Base-by-base conservation (phyloP, 805 yeast genomes). In the Monosporozyma unispora region DNA sequence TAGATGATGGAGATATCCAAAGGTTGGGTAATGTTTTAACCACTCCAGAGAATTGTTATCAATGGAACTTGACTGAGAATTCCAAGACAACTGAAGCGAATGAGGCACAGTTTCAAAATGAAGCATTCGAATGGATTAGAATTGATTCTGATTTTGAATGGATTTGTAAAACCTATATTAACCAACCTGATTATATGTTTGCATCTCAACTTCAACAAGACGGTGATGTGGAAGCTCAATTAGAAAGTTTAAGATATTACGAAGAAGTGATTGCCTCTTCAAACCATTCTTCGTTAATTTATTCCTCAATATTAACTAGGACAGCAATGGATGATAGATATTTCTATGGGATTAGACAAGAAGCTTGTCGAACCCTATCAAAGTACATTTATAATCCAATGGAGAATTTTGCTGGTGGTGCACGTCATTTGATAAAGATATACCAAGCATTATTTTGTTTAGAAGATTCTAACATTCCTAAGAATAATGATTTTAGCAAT, bases 141-240 rank as follows among this genome's bases (percentile, higher is more conserved):
- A 87, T 91, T n/a, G 99, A 93, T 68, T 90, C 97, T 0, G 99
- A 93, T 64, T 86, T 84, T 59, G 99, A 93, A 64, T 93, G 99
- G 99, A 84, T 93, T 46, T 87, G 95, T 52, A 79, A 78, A 55
- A 72, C 87, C 21, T 75, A 80, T 51, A 79, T 93, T 31, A 87
- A 82, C 57, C 96, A 90, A 66, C 95, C 96, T 0, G 97, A 89
- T 58, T 85, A 88, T 61, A 93, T 93, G 97, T 93, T 78, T 63
- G 86, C 88, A 0, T 87, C 98, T 0, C 99, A 93, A 61, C 69
- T 93, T 28, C 93, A 87, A 57, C 95, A 89, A 62, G 99, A 93
- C 67, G 71, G 96, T 53, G 99, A 93, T 61, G 95, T 93, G 18
- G 96, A 89, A 52, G 99, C 99, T 0, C 99, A 93, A 60, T 68